phyloP scores from a whole-genome alignment of 768 basidiomycete genomes.

The Kwoniella botswanensis region DNA sequence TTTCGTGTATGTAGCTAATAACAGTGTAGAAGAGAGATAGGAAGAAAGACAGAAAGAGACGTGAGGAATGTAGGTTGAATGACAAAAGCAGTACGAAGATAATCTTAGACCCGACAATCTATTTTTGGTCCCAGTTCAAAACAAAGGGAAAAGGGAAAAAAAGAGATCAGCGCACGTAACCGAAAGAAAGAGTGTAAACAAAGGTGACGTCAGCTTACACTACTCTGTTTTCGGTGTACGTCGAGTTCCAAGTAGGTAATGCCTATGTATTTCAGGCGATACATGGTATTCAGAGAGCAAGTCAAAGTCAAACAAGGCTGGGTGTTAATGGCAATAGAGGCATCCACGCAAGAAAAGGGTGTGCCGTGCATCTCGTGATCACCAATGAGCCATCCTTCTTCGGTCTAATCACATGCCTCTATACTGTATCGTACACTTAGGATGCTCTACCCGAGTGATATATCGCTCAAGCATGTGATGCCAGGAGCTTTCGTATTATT shows the following conservation, averaged over 20 bases:
- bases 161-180: neutral
- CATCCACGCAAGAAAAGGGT: no score
- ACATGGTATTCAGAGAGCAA: no score
- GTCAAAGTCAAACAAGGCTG: no score
- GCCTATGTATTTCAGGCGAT: neutral
- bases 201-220: conserved; percentile 9
- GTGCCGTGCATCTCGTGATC: no score
- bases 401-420: no score
- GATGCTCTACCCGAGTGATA: no score
- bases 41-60: neutral
- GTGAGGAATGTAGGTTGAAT: neutral
- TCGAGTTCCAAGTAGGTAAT: neutral
- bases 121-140: neutral
- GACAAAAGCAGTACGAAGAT: conserved; percentile 2
- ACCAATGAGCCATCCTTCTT: no score
- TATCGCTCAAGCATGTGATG: no score
- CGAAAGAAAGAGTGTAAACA: conserved; percentile 1
- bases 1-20: neutral
- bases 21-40: no score
- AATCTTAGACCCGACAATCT: neutral
- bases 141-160: neutral
- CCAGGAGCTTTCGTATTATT: no score
- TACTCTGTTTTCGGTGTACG: neutral
- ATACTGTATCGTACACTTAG: no score
- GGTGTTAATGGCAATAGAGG: no score